These are phyloP conservation scores for Eucalyptus lansdowneana DNA, from an alignment of 345 rosid genomes.

Conservation along the genomic window DNA sequence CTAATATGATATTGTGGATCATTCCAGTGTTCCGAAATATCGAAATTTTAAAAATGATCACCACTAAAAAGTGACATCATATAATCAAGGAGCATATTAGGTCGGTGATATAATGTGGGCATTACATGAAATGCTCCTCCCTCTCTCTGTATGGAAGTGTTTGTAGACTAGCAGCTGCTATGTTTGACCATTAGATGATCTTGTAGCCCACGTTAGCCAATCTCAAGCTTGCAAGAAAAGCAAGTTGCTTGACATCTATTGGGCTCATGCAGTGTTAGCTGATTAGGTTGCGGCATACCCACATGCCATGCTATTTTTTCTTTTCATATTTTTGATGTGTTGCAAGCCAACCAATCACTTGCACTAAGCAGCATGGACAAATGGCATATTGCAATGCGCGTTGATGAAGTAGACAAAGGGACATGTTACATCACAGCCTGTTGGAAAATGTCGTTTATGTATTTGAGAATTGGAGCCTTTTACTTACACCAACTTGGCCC, in stretches of 20 bases:
- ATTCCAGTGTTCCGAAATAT: not conserved
- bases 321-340: not conserved
- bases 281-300: not conserved
- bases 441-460: not conserved
- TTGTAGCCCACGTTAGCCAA: not conserved
- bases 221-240: not conserved
- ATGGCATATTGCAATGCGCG: not conserved
- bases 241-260: conserved; percentile 1
- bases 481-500: not conserved
- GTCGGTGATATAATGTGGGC: not conserved
- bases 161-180: conserved; percentile 18
- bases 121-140: not conserved
- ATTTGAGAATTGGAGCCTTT: not conserved
- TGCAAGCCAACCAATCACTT: not conserved
- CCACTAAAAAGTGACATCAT: not conserved
- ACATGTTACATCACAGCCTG: not conserved
- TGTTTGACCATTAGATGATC: conserved; percentile 19
- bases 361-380: not conserved
- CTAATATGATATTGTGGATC: not conserved
- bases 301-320: not conserved
- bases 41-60: not conserved
- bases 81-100: not conserved
- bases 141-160: not conserved
- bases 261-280: not conserved
- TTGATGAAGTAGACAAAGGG: not conserved